phyloP scores from a whole-genome alignment of 768 basidiomycete species.

The Lactarius tabidus region DNA sequence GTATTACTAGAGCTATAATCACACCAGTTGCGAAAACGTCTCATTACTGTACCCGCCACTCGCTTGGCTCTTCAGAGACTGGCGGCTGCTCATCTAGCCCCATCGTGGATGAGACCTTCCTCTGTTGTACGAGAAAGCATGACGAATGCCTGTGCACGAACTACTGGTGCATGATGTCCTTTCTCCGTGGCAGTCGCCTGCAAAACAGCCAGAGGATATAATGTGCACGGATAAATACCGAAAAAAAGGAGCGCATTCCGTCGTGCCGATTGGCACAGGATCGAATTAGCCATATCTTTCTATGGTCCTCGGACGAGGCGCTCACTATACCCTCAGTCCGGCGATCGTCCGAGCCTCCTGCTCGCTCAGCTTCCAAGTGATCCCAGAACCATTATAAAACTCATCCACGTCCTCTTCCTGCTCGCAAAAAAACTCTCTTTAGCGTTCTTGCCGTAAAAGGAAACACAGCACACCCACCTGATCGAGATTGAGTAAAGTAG shows the following conservation, averaged over 20 bases:
- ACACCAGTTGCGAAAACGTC: neutral
- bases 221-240: neutral
- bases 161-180: neutral
- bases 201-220: neutral
- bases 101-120: neutral
- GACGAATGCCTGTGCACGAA: neutral
- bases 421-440: slow-evolving; percentile 3
- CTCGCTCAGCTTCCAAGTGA: slow-evolving; percentile 77
- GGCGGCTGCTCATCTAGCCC: neutral
- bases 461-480: slow-evolving; percentile 43
- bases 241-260: neutral
- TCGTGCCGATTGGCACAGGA: neutral
- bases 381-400: slow-evolving; percentile 91
- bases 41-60: neutral
- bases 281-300: neutral
- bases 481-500: slow-evolving; percentile 87
- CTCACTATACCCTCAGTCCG: slow-evolving; percentile 36
- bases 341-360: slow-evolving; percentile 73
- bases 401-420: slow-evolving; percentile 95
- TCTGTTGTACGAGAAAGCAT: neutral
- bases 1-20: slow-evolving; percentile 6
- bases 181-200: neutral
- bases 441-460: slow-evolving; percentile 1
- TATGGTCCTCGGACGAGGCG: neutral
- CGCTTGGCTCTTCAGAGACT: neutral